A percentile compares a stretch with the other conserved stretches of the same genome.
phyloP scores from a whole-genome alignment of 148 eudicot genomes.

The Persicaria maculosa region DNA sequence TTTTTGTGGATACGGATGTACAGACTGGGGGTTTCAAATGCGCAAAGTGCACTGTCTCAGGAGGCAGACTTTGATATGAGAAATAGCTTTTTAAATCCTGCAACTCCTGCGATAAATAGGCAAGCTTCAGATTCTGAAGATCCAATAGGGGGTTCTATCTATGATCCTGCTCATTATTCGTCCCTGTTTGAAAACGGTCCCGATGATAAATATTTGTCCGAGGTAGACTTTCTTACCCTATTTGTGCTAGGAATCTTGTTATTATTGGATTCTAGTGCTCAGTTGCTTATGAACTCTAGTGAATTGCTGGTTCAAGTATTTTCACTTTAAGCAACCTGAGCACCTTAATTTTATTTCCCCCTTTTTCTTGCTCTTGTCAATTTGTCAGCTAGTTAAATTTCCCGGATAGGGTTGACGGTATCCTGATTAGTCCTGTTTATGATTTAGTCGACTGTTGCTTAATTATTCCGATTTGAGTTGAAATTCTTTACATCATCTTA shows the following conservation, averaged over 20 bases:
- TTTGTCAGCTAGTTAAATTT: background rate
- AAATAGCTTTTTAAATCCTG: slow-evolving; percentile 79
- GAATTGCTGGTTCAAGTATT: background rate
- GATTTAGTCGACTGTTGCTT: background rate
- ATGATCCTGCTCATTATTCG: slow-evolving; percentile 79
- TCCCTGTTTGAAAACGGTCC: slow-evolving; percentile 68
- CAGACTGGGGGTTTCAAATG: slow-evolving; percentile 70
- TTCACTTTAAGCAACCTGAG: background rate
- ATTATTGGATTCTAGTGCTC: background rate
- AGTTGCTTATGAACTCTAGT: background rate
- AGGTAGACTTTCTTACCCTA: slow-evolving; percentile 31
- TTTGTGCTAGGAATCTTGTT: background rate
- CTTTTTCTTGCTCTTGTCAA: background rate
- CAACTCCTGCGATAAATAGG: slow-evolving; percentile 42
- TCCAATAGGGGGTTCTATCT: slow-evolving; percentile 80
- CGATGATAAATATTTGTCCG: slow-evolving; percentile 29
- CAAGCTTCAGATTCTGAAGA: slow-evolving; percentile 56
- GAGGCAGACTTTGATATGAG: slow-evolving; percentile 80
- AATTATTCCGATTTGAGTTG: background rate
- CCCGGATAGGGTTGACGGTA: background rate
- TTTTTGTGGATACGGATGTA: slow-evolving; percentile 95
- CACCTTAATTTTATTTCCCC: background rate
- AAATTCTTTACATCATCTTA: background rate
- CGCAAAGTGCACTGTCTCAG: slow-evolving; percentile 47
- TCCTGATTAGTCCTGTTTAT: background rate